A percentile compares a stretch with the other conserved stretches of the same genome.
These are phyloP conservation scores for Antitrichia curtipendula DNA, from an alignment of 225 moss, liverwort and hornwort species.

Conservation along the genomic window DNA sequence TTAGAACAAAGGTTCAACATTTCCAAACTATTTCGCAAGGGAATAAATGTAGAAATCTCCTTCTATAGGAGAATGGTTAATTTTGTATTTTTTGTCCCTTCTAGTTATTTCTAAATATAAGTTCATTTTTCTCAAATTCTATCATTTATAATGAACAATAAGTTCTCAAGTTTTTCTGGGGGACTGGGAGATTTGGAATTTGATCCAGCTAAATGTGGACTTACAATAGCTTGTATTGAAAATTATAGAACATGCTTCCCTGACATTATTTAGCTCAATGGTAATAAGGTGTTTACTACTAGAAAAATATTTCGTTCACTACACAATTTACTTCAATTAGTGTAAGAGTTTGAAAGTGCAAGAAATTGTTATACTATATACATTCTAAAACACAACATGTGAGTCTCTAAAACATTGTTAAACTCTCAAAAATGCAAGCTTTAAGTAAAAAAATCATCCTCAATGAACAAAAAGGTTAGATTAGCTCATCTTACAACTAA, in stretches of 20 bases:
- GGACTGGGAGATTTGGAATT: fast-evolving
- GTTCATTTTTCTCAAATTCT: neutral
- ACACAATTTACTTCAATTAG: neutral
- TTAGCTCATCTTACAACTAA: too few species aligned
- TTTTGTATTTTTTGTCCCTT: neutral
- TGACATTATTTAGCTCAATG: too few species aligned
- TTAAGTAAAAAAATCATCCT: too few species aligned
- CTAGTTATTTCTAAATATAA: fast-evolving
- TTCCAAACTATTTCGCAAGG: fast-evolving
- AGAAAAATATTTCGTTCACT: neutral
- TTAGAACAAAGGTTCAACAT: fast-evolving
- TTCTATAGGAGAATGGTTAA: fast-evolving
- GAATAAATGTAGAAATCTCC: neutral
- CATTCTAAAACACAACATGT: neutral
- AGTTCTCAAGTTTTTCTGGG: fast-evolving
- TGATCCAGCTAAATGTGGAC: fast-evolving
- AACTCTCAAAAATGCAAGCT: fast-evolving
- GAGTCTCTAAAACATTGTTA: neutral
- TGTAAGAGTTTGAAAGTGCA: neutral
- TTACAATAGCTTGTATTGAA: neutral
- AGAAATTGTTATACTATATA: neutral
- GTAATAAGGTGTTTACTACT: too few species aligned
- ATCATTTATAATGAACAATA: neutral
- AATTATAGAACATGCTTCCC: neutral
- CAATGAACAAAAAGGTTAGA: neutral